phyloP scores from a whole-genome alignment of 306 rosid genomes.

The Aeschynomene evenia region DNA sequence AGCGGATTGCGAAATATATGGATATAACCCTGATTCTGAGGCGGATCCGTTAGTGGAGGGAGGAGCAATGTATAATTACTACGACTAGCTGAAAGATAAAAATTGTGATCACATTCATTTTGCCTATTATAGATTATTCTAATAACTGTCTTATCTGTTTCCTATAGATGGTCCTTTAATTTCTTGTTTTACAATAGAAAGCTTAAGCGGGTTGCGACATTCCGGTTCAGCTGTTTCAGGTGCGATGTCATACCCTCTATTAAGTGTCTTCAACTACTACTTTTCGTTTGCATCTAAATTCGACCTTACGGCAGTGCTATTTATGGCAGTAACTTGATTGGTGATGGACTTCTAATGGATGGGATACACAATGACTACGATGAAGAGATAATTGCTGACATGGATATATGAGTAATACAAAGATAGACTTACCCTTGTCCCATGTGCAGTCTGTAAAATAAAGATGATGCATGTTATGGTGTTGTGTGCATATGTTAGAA shows the following conservation, averaged over 20 bases:
- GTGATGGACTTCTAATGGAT: constrained; percentile 61
- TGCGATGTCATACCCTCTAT: constrained; percentile 22
- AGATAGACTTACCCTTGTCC: constrained; percentile 26
- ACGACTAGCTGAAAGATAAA: not conserved
- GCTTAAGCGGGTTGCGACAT: constrained; percentile 80
- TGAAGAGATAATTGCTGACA: constrained; percentile 74
- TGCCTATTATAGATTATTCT: not conserved
- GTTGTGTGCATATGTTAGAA: not conserved
- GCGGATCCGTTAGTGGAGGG: constrained; percentile 74
- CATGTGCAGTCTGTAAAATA: constrained; percentile 41
- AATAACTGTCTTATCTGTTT: constrained; percentile 22
- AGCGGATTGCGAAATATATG: constrained; percentile 76
- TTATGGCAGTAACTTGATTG: constrained; percentile 66
- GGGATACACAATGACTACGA: constrained; percentile 57
- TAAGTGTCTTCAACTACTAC: not conserved
- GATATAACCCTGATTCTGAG: constrained; percentile 80
- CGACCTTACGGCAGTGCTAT: constrained; percentile 11
- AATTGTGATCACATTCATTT: not conserved
- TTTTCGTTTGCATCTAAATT: constrained; percentile 3
- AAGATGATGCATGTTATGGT: constrained; percentile 8
- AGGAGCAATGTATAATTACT: constrained; percentile 71
- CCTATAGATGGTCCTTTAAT: constrained; percentile 86
- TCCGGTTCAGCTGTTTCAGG: constrained; percentile 86
- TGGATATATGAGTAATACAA: constrained; percentile 67
- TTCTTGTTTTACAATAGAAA: constrained; percentile 90